phyloP scores from a whole-genome alignment of 306 rosid species.

The Amphicarpaea edgeworthii region DNA sequence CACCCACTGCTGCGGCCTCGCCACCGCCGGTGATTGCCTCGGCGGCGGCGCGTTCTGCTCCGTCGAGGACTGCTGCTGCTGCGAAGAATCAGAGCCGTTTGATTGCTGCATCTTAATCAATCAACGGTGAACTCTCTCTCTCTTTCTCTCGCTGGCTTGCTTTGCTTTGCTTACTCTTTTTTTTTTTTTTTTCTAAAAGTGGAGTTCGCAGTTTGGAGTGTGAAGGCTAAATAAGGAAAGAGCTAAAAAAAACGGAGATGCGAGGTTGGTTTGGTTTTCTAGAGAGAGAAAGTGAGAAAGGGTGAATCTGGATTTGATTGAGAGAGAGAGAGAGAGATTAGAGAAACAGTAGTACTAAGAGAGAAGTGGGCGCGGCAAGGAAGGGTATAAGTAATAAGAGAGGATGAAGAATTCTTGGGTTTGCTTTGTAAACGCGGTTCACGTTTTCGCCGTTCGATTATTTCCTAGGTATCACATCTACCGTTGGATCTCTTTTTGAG shows the following conservation, averaged over 20 bases:
- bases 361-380: slow-evolving; percentile 48
- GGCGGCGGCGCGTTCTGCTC: slow-evolving; percentile 50
- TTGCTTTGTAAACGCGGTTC: slow-evolving; percentile 70
- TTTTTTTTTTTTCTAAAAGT: background rate
- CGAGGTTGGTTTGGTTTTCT: background rate
- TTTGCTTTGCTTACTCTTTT: background rate
- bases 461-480: background rate
- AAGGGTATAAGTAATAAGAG: slow-evolving; percentile 49
- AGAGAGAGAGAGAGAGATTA: slow-evolving; percentile 23
- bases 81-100: slow-evolving; percentile 78
- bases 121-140: background rate
- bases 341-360: too few relatives aligned
- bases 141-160: too few relatives aligned
- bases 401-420: slow-evolving; percentile 76
- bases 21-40: slow-evolving; percentile 37
- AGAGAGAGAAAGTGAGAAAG: slow-evolving; percentile 46
- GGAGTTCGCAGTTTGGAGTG: slow-evolving; percentile 18
- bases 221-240: slow-evolving; percentile 24
- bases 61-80: slow-evolving; percentile 46
- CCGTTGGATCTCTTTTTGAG: slow-evolving; percentile 56
- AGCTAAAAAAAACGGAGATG: background rate
- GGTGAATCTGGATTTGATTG: slow-evolving; percentile 45
- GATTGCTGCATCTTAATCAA: slow-evolving; percentile 79
- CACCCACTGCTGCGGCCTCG: slow-evolving; percentile 72
- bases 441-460: slow-evolving; percentile 57